A percentile compares a stretch with the other conserved stretches of the same genome.
Evolutionary conservation across 257 asterid species (phyloP).

Genomic region (Solanum chilense): DNA sequence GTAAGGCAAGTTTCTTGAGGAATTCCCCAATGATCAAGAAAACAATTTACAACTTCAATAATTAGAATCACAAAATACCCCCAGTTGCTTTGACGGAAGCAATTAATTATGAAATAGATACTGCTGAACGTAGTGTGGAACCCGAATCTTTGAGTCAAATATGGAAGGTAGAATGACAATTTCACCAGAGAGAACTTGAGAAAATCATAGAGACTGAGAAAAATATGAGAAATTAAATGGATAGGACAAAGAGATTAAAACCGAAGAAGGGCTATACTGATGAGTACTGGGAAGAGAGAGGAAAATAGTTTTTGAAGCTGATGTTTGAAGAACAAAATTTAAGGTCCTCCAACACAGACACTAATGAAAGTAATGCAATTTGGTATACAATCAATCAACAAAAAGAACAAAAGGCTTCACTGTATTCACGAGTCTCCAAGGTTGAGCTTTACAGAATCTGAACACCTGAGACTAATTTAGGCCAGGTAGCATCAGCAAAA

Average conservation of each 20-base stretch:
- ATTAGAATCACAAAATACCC: neutral
- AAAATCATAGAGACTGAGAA: neutral
- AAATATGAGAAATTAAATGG: neutral
- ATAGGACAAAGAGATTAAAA: neutral
- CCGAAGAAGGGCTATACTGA: neutral
- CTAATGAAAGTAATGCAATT: neutral
- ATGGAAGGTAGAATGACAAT: neutral
- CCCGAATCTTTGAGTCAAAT: neutral
- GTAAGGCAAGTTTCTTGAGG: neutral
- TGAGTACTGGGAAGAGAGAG: neutral
- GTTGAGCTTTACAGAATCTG: neutral
- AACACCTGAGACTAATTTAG: neutral
- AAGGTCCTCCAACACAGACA: neutral
- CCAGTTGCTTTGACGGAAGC: neutral
- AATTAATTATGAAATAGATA: neutral
- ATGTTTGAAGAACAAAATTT: neutral
- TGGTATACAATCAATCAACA: neutral
- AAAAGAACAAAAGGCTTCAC: neutral
- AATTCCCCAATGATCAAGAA: neutral
- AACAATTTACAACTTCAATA: neutral
- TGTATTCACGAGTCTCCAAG: neutral
- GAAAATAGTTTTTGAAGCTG: neutral
- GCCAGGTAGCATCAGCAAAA: slow-evolving; percentile 10
- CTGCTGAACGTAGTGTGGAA: neutral
- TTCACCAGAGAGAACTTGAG: neutral